Evolutionary conservation across 129 eudicot species (phyloP).

Genomic region (Centrapalus pauciflorus): DNA sequence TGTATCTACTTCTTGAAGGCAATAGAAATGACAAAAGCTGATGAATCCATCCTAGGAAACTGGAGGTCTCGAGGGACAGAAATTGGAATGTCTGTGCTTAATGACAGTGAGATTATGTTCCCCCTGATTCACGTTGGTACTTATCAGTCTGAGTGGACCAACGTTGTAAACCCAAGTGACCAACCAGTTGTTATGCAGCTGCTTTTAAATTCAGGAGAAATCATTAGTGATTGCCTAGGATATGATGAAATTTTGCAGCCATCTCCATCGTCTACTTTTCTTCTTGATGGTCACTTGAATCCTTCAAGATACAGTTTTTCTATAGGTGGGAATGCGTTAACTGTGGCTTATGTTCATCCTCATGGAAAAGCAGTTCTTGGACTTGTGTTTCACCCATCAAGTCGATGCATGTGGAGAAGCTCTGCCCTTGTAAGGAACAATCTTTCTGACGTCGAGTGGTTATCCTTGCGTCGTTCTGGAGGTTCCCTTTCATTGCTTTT

Average conservation of each 20-base stretch:
- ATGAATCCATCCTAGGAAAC: conserved; percentile 58
- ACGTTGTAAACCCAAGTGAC: conserved; percentile 66
- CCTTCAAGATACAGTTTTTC: conserved; percentile 73
- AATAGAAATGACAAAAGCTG: conserved; percentile 46
- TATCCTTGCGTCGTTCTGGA: conserved; percentile 69
- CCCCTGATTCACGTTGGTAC: conserved; percentile 58
- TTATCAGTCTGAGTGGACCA: conserved; percentile 46
- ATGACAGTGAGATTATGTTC: conserved; percentile 48
- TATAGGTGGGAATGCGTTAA: conserved; percentile 46
- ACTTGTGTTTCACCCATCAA: conserved; percentile 74
- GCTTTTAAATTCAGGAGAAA: conserved; percentile 65
- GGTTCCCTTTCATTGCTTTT: conserved; percentile 60
- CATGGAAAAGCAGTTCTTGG: conserved; percentile 59
- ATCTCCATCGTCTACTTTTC: conserved; percentile 39
- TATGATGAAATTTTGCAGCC: conserved; percentile 38
- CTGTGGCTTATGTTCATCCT: conserved; percentile 74
- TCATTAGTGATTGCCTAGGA: conserved; percentile 51
- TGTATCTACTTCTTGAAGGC: conserved; percentile 42
- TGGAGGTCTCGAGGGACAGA: conserved; percentile 75
- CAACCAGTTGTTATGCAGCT: conserved; percentile 78
- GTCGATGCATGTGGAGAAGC: conserved; percentile 74
- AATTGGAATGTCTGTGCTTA: conserved; percentile 47
- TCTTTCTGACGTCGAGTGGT: conserved; percentile 89
- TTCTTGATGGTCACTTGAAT: conserved; percentile 30
- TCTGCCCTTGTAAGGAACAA: conserved; percentile 80